phyloP scores from a whole-genome alignment of 2,329 filamentous ascomycete species.

The Colletotrichum phormii region DNA sequence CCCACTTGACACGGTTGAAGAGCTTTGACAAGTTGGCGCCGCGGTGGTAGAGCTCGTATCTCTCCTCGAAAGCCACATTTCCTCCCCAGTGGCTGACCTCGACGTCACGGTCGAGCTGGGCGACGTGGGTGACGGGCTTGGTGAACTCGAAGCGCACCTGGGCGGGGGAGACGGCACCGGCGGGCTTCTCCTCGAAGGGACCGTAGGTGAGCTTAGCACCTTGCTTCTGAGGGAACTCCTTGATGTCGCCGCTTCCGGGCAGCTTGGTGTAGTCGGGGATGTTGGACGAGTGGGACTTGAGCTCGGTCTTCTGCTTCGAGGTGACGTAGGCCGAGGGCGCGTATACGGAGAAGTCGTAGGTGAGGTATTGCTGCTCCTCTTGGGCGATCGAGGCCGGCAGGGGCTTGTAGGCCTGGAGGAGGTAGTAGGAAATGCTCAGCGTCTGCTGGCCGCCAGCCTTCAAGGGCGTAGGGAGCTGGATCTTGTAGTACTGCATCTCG shows the following conservation, averaged over 20 bases:
- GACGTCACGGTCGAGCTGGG: constrained; percentile 85
- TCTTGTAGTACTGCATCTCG: constrained; percentile 83
- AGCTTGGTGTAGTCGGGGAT: constrained; percentile 89
- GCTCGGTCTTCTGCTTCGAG: constrained; percentile 94
- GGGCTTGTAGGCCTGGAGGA: constrained; percentile 82
- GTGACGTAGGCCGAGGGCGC: constrained; percentile 86
- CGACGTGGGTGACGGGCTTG: constrained; percentile 86
- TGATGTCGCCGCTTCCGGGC: constrained; percentile 67
- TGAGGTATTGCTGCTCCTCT: constrained; percentile 86
- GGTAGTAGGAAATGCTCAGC: constrained; percentile 85
- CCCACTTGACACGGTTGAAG: constrained; percentile 84
- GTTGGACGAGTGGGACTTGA: constrained; percentile 84
- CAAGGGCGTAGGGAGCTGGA: constrained; percentile 82
- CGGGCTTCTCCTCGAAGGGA: constrained; percentile 85
- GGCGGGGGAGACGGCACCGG: constrained; percentile 78
- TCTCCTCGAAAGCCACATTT: constrained; percentile 94
- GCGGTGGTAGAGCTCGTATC: constrained; percentile 88
- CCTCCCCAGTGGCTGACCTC: constrained; percentile 99
- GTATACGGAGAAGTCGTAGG: constrained; percentile 88
- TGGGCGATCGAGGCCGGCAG: constrained; percentile 88
- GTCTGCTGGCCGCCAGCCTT: constrained; percentile 83
- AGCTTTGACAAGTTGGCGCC: constrained; percentile 81
- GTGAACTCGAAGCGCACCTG: constrained; percentile 94
- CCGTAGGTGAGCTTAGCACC: constrained; percentile 91
- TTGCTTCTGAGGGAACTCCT: constrained; percentile 78